Percentiles rank a stretch among this genome's conserved stretches.
Conservation (phyloP, 2,329 filamentous ascomycete genomes). For the Xylariales sp. region DNA sequence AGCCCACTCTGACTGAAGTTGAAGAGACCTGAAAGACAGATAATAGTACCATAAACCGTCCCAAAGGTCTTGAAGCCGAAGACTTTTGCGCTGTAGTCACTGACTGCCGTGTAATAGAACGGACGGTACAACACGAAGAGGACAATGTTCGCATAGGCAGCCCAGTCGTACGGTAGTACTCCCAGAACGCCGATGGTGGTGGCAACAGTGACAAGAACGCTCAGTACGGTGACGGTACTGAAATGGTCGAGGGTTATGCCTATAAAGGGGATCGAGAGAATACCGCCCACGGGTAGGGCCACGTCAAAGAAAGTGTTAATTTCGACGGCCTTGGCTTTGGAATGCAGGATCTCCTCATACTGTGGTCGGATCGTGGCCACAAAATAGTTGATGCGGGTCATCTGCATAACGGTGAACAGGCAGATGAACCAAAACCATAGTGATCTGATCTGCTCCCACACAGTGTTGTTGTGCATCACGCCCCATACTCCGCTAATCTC, state of each 20-base stretch:
- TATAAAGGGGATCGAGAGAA: slow-evolving; percentile 83
- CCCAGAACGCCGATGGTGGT: slow-evolving; percentile 74
- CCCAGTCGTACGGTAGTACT: slow-evolving; percentile 62
- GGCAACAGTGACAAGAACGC: slow-evolving; percentile 63
- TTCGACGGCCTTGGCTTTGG: slow-evolving; percentile 53
- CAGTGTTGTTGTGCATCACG: slow-evolving; percentile 69
- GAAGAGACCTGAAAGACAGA: slow-evolving; percentile 76
- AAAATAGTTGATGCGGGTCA: slow-evolving; percentile 87
- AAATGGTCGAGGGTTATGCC: slow-evolving; percentile 73
- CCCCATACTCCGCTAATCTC: slow-evolving; percentile 78
- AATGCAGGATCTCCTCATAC: slow-evolving; percentile 70
- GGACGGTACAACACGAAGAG: slow-evolving; percentile 84
- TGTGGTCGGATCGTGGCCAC: slow-evolving; percentile 81
- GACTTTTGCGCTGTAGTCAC: slow-evolving; percentile 85
- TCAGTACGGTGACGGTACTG: slow-evolving; percentile 66
- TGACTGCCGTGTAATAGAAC: slow-evolving; percentile 87
- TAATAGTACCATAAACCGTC: slow-evolving; percentile 88
- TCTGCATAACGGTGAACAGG: slow-evolving; percentile 71
- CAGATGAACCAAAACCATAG: slow-evolving; percentile 85
- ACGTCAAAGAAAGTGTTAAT: slow-evolving; percentile 85
- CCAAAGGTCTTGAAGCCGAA: slow-evolving; percentile 91
- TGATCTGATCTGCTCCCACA: slow-evolving; percentile 67
- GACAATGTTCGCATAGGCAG: slow-evolving; percentile 69
- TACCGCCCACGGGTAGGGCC: slow-evolving; percentile 76
- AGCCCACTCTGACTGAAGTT: slow-evolving; percentile 81